Percentiles rank a stretch among this genome's conserved stretches.
phyloP scores from a whole-genome alignment of 2,329 filamentous ascomycete genomes.

The Pseudogymnoascus sp. region DNA sequence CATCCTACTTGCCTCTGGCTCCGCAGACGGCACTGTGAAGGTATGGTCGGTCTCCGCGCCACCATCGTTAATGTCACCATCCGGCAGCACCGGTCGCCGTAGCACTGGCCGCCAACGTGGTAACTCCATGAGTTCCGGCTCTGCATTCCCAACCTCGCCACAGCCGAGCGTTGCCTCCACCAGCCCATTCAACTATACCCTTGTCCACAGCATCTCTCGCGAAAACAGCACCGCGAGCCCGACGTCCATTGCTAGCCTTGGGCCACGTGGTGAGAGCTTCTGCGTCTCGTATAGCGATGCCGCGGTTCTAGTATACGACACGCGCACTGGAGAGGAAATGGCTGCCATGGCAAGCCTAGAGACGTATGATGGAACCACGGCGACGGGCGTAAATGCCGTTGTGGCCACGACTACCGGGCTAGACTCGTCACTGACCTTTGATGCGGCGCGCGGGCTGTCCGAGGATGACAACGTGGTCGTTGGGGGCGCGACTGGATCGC shows the following conservation, averaged over 20 bases:
- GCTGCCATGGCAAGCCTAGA: slow-evolving; percentile 89
- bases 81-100: slow-evolving; percentile 52
- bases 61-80: slow-evolving; percentile 73
- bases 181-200: slow-evolving; percentile 78
- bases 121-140: slow-evolving; percentile 91
- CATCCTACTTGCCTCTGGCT: slow-evolving; percentile 82
- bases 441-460: slow-evolving; percentile 52
- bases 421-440: slow-evolving; percentile 53
- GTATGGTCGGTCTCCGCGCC: slow-evolving; percentile 92
- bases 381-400: slow-evolving; percentile 79
- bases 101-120: slow-evolving; percentile 69
- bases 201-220: slow-evolving; percentile 78
- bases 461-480: slow-evolving; percentile 67
- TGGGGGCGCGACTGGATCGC: slow-evolving; percentile 71
- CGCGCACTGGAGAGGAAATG: slow-evolving; percentile 81
- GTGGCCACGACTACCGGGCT: slow-evolving; percentile 79
- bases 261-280: slow-evolving; percentile 73
- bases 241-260: slow-evolving; percentile 88
- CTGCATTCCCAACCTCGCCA: slow-evolving; percentile 80
- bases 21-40: slow-evolving; percentile 82
- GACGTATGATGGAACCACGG: slow-evolving; percentile 81
- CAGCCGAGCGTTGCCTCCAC: slow-evolving; percentile 80
- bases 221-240: slow-evolving; percentile 63
- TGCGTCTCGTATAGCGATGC: slow-evolving; percentile 90
- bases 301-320: slow-evolving; percentile 85